phyloP scores from a whole-genome alignment of 495 filamentous ascomycete species.

The Aspergillus diversus region DNA sequence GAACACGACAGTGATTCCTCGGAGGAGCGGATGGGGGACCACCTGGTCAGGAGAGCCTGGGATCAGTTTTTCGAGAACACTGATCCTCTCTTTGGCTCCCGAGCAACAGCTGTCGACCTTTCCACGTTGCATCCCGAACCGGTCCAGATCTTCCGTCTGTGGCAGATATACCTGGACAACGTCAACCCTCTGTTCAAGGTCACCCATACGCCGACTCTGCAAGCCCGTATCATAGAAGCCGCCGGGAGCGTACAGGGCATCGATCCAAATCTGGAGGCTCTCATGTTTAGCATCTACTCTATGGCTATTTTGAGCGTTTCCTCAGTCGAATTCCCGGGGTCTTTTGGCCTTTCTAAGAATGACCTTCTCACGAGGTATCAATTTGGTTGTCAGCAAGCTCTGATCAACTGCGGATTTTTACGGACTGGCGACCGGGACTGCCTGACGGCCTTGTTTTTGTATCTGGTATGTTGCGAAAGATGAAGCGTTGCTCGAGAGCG shows the following conservation, averaged over 20 bases:
- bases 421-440: constrained; percentile 54
- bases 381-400: constrained; percentile 58
- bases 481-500: neutral
- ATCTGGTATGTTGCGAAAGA: constrained; percentile 48
- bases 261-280: constrained; percentile 31
- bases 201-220: constrained; percentile 54
- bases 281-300: constrained; percentile 64
- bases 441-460: constrained; percentile 63
- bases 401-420: constrained; percentile 50
- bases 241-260: constrained; percentile 27
- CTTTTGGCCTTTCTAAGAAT: constrained; percentile 47
- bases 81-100: constrained; percentile 55
- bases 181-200: constrained; percentile 58
- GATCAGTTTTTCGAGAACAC: constrained; percentile 39
- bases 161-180: constrained; percentile 56
- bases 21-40: constrained; percentile 24
- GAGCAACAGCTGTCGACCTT: constrained; percentile 43
- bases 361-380: constrained; percentile 52
- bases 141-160: constrained; percentile 44
- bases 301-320: constrained; percentile 49
- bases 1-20: constrained; percentile 33
- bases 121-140: constrained; percentile 52
- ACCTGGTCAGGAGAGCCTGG: constrained; percentile 45
- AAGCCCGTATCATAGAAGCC: constrained; percentile 47
- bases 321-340: constrained; percentile 41